phyloP scores from a whole-genome alignment of 2,329 filamentous ascomycete species.

The Cordyceps javanica region DNA sequence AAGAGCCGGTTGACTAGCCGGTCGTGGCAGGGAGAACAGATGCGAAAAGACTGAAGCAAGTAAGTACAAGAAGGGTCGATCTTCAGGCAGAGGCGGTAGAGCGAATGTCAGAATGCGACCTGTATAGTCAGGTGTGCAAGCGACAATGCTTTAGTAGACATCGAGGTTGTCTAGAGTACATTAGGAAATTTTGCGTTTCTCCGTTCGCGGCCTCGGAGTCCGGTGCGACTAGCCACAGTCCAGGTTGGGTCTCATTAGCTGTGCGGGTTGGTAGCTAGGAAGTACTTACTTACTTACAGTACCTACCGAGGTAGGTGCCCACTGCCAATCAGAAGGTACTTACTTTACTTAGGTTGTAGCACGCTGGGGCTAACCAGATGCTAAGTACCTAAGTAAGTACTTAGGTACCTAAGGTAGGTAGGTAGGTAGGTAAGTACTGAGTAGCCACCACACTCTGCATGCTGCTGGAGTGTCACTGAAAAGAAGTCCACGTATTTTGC shows the following conservation, averaged over 20 bases:
- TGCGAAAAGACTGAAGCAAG: background rate
- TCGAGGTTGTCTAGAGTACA: constrained; percentile 20
- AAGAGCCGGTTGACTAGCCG: background rate
- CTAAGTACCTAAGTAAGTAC: too few relatives aligned
- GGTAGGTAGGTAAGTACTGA: background rate
- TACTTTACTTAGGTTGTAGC: too few relatives aligned
- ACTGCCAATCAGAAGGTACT: background rate
- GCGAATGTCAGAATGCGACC: background rate
- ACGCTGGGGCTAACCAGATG: too few relatives aligned
- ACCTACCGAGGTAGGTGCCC: background rate
- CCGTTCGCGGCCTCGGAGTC: constrained; percentile 34
- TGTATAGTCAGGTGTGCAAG: background rate
- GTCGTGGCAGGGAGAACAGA: background rate
- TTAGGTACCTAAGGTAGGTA: background rate
- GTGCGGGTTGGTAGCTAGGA: background rate
- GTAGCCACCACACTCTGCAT: too few relatives aligned
- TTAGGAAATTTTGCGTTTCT: constrained; percentile 28
- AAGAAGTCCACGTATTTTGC: too few relatives aligned
- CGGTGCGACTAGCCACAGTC: constrained; percentile 13
- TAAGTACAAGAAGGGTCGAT: background rate
- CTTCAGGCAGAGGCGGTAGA: background rate
- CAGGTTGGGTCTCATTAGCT: background rate
- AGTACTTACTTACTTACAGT: background rate
- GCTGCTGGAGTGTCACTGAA: too few relatives aligned
- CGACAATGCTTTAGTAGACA: constrained; percentile 6